Conservation (phyloP, 805 yeast species). For the Grigorovia humatica region DNA sequence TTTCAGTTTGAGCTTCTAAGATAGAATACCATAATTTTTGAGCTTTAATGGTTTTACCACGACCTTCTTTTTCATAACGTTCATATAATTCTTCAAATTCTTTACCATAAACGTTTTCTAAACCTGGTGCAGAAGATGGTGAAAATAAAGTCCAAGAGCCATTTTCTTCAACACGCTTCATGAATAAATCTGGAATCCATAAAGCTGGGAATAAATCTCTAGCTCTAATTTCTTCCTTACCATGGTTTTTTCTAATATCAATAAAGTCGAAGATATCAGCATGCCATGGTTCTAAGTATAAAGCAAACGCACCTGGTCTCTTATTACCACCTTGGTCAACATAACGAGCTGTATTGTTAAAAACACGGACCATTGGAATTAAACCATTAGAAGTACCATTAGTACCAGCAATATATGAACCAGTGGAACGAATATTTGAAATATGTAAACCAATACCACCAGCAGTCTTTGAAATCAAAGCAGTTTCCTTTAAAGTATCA, state of each 20-base stretch:
- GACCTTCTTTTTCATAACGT: constrained; percentile 60
- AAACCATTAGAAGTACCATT: constrained; percentile 89
- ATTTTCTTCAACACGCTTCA: constrained; percentile 75
- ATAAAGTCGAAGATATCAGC: constrained; percentile 79
- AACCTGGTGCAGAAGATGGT: constrained; percentile 81
- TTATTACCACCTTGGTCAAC: constrained; percentile 98
- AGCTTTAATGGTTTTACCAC: constrained; percentile 63
- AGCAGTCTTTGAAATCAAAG: constrained; percentile 85
- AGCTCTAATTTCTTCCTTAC: constrained; percentile 88
- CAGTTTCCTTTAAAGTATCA: constrained; percentile 78
- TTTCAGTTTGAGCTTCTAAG: constrained; percentile 86
- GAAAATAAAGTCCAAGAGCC: constrained; percentile 85
- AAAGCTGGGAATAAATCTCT: constrained; percentile 87
- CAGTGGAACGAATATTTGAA: constrained; percentile 77
- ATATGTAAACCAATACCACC: constrained; percentile 93
- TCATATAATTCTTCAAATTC: constrained; percentile 67
- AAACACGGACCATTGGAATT: constrained; percentile 93
- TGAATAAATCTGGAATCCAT: constrained; percentile 92
- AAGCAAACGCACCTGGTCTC: constrained; percentile 94
- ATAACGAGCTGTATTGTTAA: constrained; percentile 90
- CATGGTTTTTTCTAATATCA: constrained; percentile 85
- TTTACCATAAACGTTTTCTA: constrained; percentile 73
- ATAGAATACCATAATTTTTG: constrained; percentile 88
- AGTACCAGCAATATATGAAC: constrained; percentile 82
- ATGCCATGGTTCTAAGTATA: constrained; percentile 96